Evolutionary conservation across 2,329 filamentous ascomycete genomes (phyloP).

Genomic region (Dothideomycetes sp.): DNA sequence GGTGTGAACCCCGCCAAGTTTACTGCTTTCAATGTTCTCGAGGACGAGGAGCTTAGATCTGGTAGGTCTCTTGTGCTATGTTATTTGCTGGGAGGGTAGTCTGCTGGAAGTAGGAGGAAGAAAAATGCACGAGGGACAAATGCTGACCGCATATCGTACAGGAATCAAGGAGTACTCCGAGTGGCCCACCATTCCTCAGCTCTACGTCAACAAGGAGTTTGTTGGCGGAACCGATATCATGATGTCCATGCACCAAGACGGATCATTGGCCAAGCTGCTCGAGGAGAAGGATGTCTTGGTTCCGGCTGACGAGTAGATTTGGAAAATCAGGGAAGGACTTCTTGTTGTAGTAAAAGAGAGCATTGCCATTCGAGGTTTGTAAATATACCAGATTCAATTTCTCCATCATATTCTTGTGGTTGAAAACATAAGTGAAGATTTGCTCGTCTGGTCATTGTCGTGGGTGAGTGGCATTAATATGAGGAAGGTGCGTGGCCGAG

Average conservation of each 20-base stretch:
- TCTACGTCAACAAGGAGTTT: slow-evolving; percentile 94
- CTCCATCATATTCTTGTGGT: not conserved
- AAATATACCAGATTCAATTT: not conserved
- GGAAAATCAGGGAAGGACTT: not conserved
- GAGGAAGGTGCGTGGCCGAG: too few species aligned
- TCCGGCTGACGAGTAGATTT: slow-evolving; percentile 36
- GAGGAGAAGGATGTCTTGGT: slow-evolving; percentile 86
- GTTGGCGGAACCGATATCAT: slow-evolving; percentile 96
- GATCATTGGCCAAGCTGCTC: slow-evolving; percentile 80
- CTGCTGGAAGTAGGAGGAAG: not conserved
- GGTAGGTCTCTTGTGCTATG: slow-evolving; percentile 39
- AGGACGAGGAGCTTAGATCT: slow-evolving; percentile 75
- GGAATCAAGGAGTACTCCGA: slow-evolving; percentile 99
- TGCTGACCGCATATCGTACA: slow-evolving; percentile 23
- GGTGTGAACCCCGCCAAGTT: slow-evolving; percentile 94
- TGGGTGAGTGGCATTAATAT: too few species aligned
- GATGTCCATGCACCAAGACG: slow-evolving; percentile 94
- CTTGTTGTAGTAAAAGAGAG: not conserved
- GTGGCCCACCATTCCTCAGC: slow-evolving; percentile 96
- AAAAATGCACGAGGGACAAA: not conserved
- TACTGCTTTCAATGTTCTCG: slow-evolving; percentile 94
- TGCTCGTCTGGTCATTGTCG: not conserved
- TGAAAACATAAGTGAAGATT: not conserved
- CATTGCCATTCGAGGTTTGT: slow-evolving; percentile 1
- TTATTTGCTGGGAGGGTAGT: slow-evolving; percentile 7